Base-by-base conservation (phyloP, 352 stramenopile genomes). In the Phytopythium ostracodes region DNA sequence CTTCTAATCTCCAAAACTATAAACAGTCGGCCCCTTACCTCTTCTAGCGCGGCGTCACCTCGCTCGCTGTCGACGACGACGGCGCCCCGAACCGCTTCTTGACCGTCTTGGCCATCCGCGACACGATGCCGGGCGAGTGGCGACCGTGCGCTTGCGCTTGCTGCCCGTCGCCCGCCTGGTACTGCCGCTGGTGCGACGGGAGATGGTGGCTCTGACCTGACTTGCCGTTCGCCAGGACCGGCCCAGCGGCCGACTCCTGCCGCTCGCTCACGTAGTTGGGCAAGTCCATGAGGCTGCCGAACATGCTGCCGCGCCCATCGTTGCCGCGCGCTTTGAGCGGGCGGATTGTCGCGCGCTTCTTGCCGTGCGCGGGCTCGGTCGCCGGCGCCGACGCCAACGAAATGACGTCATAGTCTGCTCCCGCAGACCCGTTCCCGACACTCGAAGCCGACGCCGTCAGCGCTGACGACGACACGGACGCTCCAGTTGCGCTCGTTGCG, bases 261-360 rank as follows among this genome's bases (percentile, higher is more conserved):
- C 51, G 55, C 12, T 83, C 72, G 20, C 51, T 59, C 7, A 88
- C 68, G 27, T 61, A 59, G 61, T 89, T 88, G 40, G 77, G 76
- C 40, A 91, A 66, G 53, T 82, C 75, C 72, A 86, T 77, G 46
- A 89, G 68, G 60, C 85, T 84, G 20, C 73, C 76, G 52, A 87
- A 88, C 35, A 76, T 57, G 3, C 66, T 72, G 18, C 66, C 67
- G 42, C 61, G 72, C 8, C 22, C 60, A 20, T 63, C 63, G 27
- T 67, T 62, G 5, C 25, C 24, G 17, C 74, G 65, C 36, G 46
- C 74, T 2, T 62, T 71, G n/a, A 57, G 51, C 18, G 65, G 68
- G 9, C 70, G 68, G 50, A 81, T 78, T 27, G 71, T 79, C 40
- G 67, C 71, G 44, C 67, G 72, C 46, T 72, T 73, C 62, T 83